Evolutionary conservation across 1,139 yeast species (phyloP).

Genomic region (Scheffersomyces lignicola): DNA sequence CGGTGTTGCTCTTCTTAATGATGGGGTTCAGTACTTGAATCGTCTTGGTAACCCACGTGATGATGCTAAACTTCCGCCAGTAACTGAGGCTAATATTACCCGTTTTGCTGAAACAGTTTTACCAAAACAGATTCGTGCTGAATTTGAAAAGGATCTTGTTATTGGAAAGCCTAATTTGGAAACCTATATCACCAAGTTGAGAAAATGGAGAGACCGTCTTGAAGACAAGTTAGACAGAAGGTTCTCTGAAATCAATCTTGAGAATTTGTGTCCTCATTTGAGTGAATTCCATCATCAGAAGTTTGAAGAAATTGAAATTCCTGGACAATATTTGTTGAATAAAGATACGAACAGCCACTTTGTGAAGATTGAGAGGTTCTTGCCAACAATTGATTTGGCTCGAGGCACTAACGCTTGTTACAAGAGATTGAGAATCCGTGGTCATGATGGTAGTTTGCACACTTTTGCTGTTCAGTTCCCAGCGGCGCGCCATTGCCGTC

Average conservation of each 20-base stretch:
- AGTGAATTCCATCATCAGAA: constrained; percentile 98
- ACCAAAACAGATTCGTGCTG: constrained; percentile 86
- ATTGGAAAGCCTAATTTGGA: constrained; percentile 86
- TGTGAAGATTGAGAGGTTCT: constrained; percentile 86
- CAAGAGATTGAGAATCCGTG: constrained; percentile 85
- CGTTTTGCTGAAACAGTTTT: constrained; percentile 92
- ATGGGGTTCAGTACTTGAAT: constrained; percentile 86
- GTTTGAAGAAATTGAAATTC: constrained; percentile 96
- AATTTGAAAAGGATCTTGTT: constrained; percentile 90
- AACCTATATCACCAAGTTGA: constrained; percentile 75
- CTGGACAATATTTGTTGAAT: constrained; percentile 88
- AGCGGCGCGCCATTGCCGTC: constrained; percentile 94
- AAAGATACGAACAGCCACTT: constrained; percentile 86
- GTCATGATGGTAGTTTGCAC: constrained; percentile 90
- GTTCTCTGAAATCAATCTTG: constrained; percentile 75
- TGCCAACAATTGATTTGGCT: constrained; percentile 85
- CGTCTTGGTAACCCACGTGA: constrained; percentile 84
- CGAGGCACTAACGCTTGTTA: constrained; percentile 94
- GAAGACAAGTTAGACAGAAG: constrained; percentile 90
- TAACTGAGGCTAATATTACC: constrained; percentile 86
- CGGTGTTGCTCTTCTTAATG: constrained; percentile 88
- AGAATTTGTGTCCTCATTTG: constrained; percentile 89
- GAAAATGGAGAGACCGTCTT: constrained; percentile 90
- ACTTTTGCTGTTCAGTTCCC: constrained; percentile 97
- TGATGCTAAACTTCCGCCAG: constrained; percentile 85